Base-by-base conservation (phyloP, 2,329 filamentous ascomycete species). In the Colletotrichum aenigma region DNA sequence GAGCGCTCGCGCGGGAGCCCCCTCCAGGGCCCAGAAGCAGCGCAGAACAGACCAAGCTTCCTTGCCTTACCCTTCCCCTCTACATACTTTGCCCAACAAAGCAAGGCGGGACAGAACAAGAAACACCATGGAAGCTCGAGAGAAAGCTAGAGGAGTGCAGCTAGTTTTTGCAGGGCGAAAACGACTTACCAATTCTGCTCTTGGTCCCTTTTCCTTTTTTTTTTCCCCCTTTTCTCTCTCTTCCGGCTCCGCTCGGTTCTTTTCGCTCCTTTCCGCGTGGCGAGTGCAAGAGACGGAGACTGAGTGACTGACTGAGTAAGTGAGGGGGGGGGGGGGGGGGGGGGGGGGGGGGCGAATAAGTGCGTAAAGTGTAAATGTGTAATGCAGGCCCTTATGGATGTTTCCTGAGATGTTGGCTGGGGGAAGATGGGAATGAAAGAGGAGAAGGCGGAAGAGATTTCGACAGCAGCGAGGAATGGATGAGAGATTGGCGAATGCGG, bases 401-500 rank as follows among this genome's bases (percentile, higher is more conserved):
- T 36, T 24, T 43, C 48, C 21, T 24, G 18, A 61, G 58, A 48
- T 58, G 43, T 55, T 21, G 38, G 28, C 30, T 61, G 52, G 26
- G 24, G 30, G 43, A 36, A 70, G 21, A 32, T 62, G 60, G 36
- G 48, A 43, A 38, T 48, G 43, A 21, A 30, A 38, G 48, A 56
- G 43, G 43, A 66, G 48, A 61, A 70, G 71, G 43, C 58, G 18
- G 48, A 36, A 28, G n/a, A 66, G 43, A 56, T 24, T 61, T 36
- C 43, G 48, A 36, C 16, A 28, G 60, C 62, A 26, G 26, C 30
- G 30, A 71, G 67, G 68, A 71, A 74, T 65, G 61, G 48, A 52
- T 13, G 52, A 70, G 52, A 48, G 72, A 69, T 74, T 75, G 60
- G 71, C 71, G 70, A 76, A 76, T 76, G 71, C 60, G 48, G 66